Percentiles rank a stretch among this genome's conserved stretches.
Conservation (phyloP, 1,284 basidiomycete species). For the Leccinum subfulvum region DNA sequence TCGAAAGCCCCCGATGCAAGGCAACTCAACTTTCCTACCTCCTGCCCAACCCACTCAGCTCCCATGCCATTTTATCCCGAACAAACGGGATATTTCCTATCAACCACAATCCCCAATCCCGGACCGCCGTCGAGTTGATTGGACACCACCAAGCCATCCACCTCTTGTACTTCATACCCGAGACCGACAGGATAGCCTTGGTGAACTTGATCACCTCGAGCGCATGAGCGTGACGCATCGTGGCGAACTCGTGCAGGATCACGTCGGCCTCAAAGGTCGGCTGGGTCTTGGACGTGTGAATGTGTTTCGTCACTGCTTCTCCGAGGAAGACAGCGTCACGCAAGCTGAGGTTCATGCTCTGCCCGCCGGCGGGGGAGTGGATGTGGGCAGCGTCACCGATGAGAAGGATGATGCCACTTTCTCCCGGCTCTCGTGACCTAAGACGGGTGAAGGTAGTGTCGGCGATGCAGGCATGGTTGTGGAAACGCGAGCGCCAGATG, state of each 20-base stretch:
- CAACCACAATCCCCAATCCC: slow-evolving; percentile 24
- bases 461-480: slow-evolving; percentile 37
- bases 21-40: neutral
- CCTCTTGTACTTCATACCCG: slow-evolving; percentile 7
- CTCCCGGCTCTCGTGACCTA: neutral
- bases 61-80: slow-evolving; percentile 22
- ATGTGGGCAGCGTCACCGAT: slow-evolving; percentile 47
- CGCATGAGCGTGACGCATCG: slow-evolving; percentile 21
- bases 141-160: slow-evolving; percentile 27
- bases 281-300: neutral
- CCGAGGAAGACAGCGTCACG: neutral
- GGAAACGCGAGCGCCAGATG: slow-evolving; percentile 40
- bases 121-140: slow-evolving; percentile 10
- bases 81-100: slow-evolving; percentile 15
- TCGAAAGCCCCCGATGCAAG: neutral
- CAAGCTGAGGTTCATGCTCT: slow-evolving; percentile 48
- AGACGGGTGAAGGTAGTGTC: slow-evolving; percentile 18
- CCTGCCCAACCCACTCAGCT: slow-evolving; percentile 27
- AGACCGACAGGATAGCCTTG: slow-evolving; percentile 22
- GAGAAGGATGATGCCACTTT: slow-evolving; percentile 31
- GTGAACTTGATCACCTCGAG: slow-evolving; percentile 27
- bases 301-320: neutral
- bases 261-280: slow-evolving; percentile 19
- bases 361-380: slow-evolving; percentile 45
- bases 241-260: slow-evolving; percentile 21